Conservation (phyloP, 768 basidiomycete genomes). For the Tephrocybe sp. region DNA sequence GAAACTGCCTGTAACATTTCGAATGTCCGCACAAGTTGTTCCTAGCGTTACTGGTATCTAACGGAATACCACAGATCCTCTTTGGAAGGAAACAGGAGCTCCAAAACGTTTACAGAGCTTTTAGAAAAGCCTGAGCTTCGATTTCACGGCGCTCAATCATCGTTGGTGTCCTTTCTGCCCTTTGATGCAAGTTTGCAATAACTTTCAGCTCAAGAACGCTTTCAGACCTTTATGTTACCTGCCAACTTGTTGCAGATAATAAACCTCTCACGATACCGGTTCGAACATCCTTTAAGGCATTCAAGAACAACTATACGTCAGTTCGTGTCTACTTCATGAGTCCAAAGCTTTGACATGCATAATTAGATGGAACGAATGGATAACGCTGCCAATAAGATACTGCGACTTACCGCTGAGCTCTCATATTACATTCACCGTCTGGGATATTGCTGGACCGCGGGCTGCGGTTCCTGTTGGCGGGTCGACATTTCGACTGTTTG, state of each 20-base stretch:
- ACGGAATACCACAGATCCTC: conserved; percentile 54
- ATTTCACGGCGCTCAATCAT: conserved; percentile 80
- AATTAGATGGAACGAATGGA: conserved; percentile 85
- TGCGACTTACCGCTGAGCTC: conserved; percentile 89
- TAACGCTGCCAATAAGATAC: conserved; percentile 88
- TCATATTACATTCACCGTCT: conserved; percentile 91
- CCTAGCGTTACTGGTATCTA: background rate
- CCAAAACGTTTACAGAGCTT: conserved; percentile 71
- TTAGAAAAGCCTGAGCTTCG: conserved; percentile 79
- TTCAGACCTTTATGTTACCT: conserved; percentile 92
- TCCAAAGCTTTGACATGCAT: background rate
- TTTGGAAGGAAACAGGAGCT: conserved; percentile 78
- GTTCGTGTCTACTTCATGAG: conserved; percentile 22
- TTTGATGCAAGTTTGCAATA: conserved; percentile 23
- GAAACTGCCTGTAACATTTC: conserved; percentile 82
- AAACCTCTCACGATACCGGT: conserved; percentile 90
- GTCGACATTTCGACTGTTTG: conserved; percentile 85
- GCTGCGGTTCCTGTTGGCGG: conserved; percentile 84
- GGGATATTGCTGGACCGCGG: conserved; percentile 89
- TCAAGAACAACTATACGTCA: conserved; percentile 79
- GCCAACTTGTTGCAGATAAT: conserved; percentile 90
- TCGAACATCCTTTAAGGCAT: conserved; percentile 89
- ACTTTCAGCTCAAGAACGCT: conserved; percentile 56
- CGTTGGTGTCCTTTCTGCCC: conserved; percentile 42
- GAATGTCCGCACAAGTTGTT: conserved; percentile 52